Evolutionary conservation across 208 protist genomes (phyloP), one percentile per base, ranked within the genome.

Genomic region (Leishmania braziliensis): DNA sequence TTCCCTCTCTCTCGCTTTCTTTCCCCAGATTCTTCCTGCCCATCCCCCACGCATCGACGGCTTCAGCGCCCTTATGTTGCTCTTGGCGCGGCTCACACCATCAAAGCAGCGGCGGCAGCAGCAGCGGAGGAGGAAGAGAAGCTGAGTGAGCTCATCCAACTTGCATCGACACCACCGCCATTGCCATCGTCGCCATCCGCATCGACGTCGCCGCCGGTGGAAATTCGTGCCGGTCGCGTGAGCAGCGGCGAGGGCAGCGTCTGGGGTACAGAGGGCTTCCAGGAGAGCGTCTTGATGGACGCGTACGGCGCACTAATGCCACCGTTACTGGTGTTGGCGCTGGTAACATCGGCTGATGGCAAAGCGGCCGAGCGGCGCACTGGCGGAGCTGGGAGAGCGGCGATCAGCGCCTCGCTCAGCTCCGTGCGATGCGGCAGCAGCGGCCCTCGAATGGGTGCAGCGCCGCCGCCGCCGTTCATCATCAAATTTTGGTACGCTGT

Each of bases 371-470:
- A 14, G 23, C 39, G 68, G 46, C 70, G 81, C 75, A 72, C 26
- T 18, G 81, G 75, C 6, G 75, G 81, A 10, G 75, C 70, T 14
- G 81, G 81, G 10, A 84, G 69, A 36, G 81, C 81, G 10, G 75
- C 81, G 23, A 84, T 60, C 46, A 84, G 43, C 51, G 58, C 66
- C 16, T 80, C 68, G 56, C 76, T 84, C 43, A 84, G 70, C 5
- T 3, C 62, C 18, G 76, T 29, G 23, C n/a, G 46, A 29, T 16
- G 14, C n/a, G n/a, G 48, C 33, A 60, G 18, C 50, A 33, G 56
- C 23, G 9, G 39, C 36, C 33, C 0, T 3, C 39, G 10, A 43
- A 23, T 18, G 20, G 58, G 23, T 29, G 23, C 54, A 23, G 20
- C 20, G 20, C 54, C 54, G 26, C 58, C 6, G 58, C 58, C 26